Evolutionary conservation across 768 basidiomycete genomes (phyloP).

Genomic region (Rubroboletus pulcherrimus): DNA sequence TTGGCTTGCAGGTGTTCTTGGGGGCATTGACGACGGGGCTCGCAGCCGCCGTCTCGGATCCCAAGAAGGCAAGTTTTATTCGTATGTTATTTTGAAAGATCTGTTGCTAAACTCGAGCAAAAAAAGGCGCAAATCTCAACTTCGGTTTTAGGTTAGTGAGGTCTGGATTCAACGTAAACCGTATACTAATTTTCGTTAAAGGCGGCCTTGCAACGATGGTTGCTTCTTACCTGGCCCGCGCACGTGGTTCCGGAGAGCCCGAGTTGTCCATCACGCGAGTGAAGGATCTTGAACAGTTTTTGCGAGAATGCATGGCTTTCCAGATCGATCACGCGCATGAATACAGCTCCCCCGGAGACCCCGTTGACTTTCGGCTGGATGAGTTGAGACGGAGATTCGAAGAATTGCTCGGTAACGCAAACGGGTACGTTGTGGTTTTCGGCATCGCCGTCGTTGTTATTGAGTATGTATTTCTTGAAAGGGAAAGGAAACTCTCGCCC

Average conservation of each 20-base stretch:
- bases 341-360: constrained; percentile 7
- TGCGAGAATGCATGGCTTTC: constrained; percentile 59
- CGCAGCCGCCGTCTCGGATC: constrained; percentile 43
- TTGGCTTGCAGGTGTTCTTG: constrained; percentile 58
- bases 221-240: constrained; percentile 69
- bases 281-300: constrained; percentile 62
- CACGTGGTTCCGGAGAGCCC: constrained; percentile 67
- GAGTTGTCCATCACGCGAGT: constrained; percentile 53
- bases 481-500: constrained; percentile 20
- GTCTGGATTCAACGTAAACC: not conserved
- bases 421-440: constrained; percentile 17
- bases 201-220: constrained; percentile 66
- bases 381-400: constrained; percentile 27
- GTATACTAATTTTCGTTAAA: constrained; percentile 13
- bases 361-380: constrained; percentile 4
- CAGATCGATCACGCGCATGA: constrained; percentile 53
- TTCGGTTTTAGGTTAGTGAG: constrained; percentile 36
- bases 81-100: too few species aligned
- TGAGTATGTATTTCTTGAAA: not conserved
- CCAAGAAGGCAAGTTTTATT: constrained; percentile 36
- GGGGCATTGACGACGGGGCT: constrained; percentile 67
- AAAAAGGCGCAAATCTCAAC: constrained; percentile 37
- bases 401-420: constrained; percentile 25
- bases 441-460: not conserved
- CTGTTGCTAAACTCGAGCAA: not conserved